These are phyloP conservation scores for Paratinospora sagittata DNA, from an alignment of 164 flowering plant genomes.

Conservation along the genomic window DNA sequence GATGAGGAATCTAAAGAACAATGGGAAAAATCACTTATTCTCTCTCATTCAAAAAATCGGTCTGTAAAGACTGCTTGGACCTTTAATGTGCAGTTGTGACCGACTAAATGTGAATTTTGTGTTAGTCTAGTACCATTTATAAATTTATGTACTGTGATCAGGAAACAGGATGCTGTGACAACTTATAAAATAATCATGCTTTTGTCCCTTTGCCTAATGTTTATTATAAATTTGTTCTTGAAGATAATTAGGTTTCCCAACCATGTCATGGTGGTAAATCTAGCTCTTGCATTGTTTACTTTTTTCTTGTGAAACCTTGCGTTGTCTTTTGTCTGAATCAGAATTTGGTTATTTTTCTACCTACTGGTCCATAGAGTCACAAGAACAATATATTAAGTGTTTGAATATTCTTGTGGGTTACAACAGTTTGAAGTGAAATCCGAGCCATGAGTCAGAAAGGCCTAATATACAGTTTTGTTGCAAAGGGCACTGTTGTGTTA, in stretches of 20 bases:
- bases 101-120: no score
- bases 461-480: conserved; percentile 92
- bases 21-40: no score
- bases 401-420: conserved; percentile 9
- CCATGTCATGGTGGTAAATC: neutral
- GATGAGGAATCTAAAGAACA: no score
- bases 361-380: neutral
- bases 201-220: neutral
- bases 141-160: neutral
- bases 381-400: neutral
- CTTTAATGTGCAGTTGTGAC: no score
- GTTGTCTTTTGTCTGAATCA: neutral
- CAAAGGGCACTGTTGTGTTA: conserved; percentile 85
- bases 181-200: no score
- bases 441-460: conserved; percentile 68
- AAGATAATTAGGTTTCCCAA: neutral
- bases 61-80: no score
- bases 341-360: neutral
- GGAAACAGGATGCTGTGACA: neutral
- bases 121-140: no score
- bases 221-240: neutral
- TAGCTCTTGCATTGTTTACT: no score
- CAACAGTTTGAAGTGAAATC: conserved; percentile 1
- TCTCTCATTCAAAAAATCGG: no score
- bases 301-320: no score